Evolutionary conservation across 2,329 filamentous ascomycete genomes (phyloP).

Genomic region (Aspergillus phoenicis): DNA sequence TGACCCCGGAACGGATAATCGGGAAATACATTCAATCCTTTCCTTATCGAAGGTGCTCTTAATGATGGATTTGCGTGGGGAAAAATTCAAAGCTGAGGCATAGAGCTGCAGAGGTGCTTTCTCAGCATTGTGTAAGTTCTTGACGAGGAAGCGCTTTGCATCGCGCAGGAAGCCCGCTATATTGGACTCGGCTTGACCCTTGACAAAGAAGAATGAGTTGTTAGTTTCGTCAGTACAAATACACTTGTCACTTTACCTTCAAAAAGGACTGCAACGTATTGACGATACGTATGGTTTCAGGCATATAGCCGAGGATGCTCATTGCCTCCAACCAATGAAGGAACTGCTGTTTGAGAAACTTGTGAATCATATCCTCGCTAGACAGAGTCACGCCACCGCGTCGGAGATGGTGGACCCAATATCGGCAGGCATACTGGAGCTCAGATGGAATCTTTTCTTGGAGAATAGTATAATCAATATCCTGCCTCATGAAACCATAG

Average conservation of each 20-base stretch:
- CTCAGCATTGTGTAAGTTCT: conserved; percentile 30
- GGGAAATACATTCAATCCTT: conserved; percentile 23
- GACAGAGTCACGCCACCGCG: conserved; percentile 12
- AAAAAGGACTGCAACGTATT: conserved; percentile 19
- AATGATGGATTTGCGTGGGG: conserved; percentile 30
- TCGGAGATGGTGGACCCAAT: conserved; percentile 30
- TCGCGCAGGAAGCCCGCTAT: conserved; percentile 31
- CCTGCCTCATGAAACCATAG: conserved; percentile 4
- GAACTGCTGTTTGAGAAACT: conserved; percentile 20
- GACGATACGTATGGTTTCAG: conserved; percentile 20
- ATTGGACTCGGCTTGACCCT: not conserved
- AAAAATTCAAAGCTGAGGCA: conserved; percentile 34
- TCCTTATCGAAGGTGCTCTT: conserved; percentile 26
- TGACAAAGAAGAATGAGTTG: not conserved
- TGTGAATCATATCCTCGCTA: conserved; percentile 6
- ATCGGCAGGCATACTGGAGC: conserved; percentile 31
- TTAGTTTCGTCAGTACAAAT: conserved; percentile 10
- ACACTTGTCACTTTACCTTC: conserved; percentile 10
- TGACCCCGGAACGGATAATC: conserved; percentile 16
- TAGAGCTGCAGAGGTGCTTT: conserved; percentile 40
- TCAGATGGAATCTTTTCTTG: conserved; percentile 20
- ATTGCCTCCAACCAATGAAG: conserved; percentile 31
- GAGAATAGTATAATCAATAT: conserved; percentile 19
- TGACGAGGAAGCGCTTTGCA: conserved; percentile 33
- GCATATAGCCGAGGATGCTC: conserved; percentile 21